phyloP scores from a whole-genome alignment of 768 basidiomycete genomes.

The Megacollybia marginata region DNA sequence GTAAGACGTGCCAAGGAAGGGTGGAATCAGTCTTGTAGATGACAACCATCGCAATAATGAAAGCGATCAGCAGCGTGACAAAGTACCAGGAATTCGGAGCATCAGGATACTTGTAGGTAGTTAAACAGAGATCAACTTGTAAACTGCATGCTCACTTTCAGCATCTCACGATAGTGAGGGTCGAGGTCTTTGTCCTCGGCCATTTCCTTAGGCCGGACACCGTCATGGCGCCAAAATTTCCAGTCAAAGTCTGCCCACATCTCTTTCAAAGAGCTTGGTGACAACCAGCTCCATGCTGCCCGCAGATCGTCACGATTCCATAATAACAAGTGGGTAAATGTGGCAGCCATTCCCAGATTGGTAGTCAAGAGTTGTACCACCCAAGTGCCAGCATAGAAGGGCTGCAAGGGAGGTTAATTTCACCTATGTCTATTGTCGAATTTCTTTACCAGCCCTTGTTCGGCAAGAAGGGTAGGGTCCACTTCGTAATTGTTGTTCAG shows the following conservation, averaged over 20 bases:
- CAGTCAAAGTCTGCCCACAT: slow-evolving; percentile 30
- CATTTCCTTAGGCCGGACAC: slow-evolving; percentile 22
- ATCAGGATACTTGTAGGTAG: slow-evolving; percentile 36
- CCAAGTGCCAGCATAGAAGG: slow-evolving; percentile 43
- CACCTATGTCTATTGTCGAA: neutral
- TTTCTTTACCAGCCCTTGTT: slow-evolving; percentile 30
- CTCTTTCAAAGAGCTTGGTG: slow-evolving; percentile 23
- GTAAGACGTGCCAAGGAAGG: slow-evolving; percentile 31
- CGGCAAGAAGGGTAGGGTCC: slow-evolving; percentile 28
- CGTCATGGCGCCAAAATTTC: slow-evolving; percentile 35
- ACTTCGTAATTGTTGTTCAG: slow-evolving; percentile 23
- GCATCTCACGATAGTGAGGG: slow-evolving; percentile 45
- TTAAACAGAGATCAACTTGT: neutral
- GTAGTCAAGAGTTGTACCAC: slow-evolving; percentile 33
- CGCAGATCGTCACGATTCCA: slow-evolving; percentile 37
- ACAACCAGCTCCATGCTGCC: slow-evolving; percentile 38
- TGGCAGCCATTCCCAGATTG: slow-evolving; percentile 41
- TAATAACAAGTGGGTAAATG: slow-evolving; percentile 38
- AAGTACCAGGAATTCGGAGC: slow-evolving; percentile 52
- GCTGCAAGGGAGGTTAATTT: slow-evolving; percentile 13
- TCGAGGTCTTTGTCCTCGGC: slow-evolving; percentile 26
- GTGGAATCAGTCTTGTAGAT: slow-evolving; percentile 42
- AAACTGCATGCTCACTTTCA: slow-evolving; percentile 26
- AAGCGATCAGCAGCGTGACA: slow-evolving; percentile 21
- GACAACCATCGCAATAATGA: slow-evolving; percentile 33